These are phyloP conservation scores for Ophiostoma ips DNA, from an alignment of 2,329 filamentous ascomycete species.

Conservation along the genomic window DNA sequence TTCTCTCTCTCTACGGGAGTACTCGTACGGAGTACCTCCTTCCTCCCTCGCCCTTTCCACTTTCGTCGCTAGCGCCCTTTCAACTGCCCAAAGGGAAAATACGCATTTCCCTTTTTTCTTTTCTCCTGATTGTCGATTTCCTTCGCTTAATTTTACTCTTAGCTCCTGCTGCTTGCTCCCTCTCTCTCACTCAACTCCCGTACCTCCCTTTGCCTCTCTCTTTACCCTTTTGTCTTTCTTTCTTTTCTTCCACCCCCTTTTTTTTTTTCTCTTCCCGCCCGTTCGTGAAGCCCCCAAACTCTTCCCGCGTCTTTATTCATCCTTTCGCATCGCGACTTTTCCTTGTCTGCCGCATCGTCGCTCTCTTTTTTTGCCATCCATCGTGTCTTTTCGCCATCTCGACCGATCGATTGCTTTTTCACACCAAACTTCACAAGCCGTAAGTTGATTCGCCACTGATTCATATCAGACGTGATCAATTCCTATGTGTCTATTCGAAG, in stretches of 20 bases:
- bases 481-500: no score
- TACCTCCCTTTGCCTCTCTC: neutral
- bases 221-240: conserved; percentile 7
- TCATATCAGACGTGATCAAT: no score
- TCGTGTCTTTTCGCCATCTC: neutral
- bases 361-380: neutral
- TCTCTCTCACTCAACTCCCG: neutral
- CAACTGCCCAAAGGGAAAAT: neutral
- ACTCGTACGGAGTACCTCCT: no score
- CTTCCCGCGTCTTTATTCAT: neutral
- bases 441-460: no score
- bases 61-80: conserved; percentile 7
- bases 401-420: neutral
- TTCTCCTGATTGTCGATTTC: conserved; percentile 2
- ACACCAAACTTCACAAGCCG: neutral
- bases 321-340: neutral
- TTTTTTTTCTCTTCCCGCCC: neutral
- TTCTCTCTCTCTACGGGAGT: no score
- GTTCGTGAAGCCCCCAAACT: neutral
- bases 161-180: neutral
- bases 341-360: neutral
- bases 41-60: neutral
- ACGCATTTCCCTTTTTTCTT: conserved; percentile 4
- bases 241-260: conserved; percentile 14
- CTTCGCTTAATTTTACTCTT: neutral